Evolutionary conservation across 495 filamentous ascomycete genomes (phyloP).

Genomic region (Daldinia decipiens): DNA sequence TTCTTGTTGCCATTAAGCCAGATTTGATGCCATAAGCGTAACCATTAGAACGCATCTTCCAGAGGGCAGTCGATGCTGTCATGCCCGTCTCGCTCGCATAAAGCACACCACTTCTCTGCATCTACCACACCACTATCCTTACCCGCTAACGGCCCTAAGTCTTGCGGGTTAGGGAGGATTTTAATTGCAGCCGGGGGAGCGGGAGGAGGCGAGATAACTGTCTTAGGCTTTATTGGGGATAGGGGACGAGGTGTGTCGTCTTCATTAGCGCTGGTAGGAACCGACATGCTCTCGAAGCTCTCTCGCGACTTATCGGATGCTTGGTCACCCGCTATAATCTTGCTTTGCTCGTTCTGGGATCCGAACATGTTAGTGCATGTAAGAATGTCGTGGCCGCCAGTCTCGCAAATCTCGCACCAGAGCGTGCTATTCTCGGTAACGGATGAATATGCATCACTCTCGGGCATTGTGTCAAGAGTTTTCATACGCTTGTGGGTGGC

Average conservation of each 20-base stretch:
- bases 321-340: conserved; percentile 35
- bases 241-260: conserved; percentile 62
- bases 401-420: conserved; percentile 98
- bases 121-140: conserved; percentile 84
- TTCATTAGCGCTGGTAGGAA: conserved; percentile 47
- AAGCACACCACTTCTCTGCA: conserved; percentile 91
- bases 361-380: conserved; percentile 91
- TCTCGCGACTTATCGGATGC: conserved; percentile 48
- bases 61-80: conserved; percentile 95
- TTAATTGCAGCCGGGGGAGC: conserved; percentile 41
- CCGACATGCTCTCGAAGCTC: conserved; percentile 55
- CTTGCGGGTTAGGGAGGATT: conserved; percentile 70
- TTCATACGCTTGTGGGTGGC: conserved; percentile 56
- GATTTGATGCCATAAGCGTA: conserved; percentile 6
- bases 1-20: conserved; percentile 15
- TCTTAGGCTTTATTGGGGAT: conserved; percentile 59
- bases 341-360: conserved; percentile 52
- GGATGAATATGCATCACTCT: conserved; percentile 77
- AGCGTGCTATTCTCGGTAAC: conserved; percentile 75
- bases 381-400: conserved; percentile 90
- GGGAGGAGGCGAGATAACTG: conserved; percentile 31
- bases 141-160: conserved; percentile 77
- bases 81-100: conserved; percentile 96
- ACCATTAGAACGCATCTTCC: conserved; percentile 75
- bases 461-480: conserved; percentile 69